Conservation (phyloP, 805 yeast genomes). For the Teunomyces stri region DNA sequence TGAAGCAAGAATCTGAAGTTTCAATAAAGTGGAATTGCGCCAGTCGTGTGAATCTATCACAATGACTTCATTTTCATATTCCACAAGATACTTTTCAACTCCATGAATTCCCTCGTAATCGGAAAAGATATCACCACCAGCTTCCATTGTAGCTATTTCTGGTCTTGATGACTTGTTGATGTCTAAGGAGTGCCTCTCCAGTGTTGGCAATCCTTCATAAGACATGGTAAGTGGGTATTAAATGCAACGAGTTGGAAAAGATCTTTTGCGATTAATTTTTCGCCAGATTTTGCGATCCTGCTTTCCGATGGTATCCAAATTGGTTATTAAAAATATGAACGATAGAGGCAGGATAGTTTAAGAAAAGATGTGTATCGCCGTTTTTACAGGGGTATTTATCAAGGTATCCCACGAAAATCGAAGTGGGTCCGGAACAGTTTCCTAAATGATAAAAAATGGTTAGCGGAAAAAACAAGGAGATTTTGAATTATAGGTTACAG, state of each 20-base stretch:
- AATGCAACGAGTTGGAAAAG: not conserved
- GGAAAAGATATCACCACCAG: not conserved
- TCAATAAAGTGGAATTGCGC: constrained; percentile 34
- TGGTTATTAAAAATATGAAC: not conserved
- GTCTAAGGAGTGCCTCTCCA: not conserved
- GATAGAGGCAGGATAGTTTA: not conserved
- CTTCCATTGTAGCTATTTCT: not conserved
- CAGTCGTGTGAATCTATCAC: constrained; percentile 40
- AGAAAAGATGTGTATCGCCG: too few species aligned
- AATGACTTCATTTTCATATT: constrained; percentile 23
- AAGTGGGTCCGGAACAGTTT: not conserved
- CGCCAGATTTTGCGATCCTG: not conserved
- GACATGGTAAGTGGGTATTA: not conserved
- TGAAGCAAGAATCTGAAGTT: constrained; percentile 42
- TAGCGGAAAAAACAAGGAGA: not conserved
- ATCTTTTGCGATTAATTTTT: not conserved
- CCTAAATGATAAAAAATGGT: not conserved
- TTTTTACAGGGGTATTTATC: not conserved
- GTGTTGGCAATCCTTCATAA: not conserved
- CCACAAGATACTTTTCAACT: not conserved
- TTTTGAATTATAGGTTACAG: not conserved
- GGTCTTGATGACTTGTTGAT: not conserved
- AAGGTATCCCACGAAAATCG: not conserved
- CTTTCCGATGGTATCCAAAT: not conserved
- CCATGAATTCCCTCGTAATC: constrained; percentile 2